Evolutionary conservation across 2,329 filamentous ascomycete genomes (phyloP).

Genomic region (Monosporascus sp.): DNA sequence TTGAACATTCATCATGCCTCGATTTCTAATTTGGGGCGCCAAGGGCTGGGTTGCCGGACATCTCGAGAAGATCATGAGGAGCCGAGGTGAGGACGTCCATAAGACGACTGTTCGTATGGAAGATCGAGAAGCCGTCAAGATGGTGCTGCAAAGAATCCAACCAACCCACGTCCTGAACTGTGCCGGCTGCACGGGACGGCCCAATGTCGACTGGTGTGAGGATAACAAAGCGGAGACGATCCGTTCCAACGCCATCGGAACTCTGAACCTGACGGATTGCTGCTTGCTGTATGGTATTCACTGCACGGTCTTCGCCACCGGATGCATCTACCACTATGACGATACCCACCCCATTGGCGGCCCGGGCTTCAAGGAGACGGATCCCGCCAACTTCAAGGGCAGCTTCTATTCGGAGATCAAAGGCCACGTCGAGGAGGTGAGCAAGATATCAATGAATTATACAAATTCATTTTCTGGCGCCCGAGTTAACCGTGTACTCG

Average conservation of each 20-base stretch:
- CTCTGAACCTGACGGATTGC: slow-evolving; percentile 57
- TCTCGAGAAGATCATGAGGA: slow-evolving; percentile 52
- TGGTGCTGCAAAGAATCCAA: slow-evolving; percentile 52
- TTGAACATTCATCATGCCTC: slow-evolving; percentile 13
- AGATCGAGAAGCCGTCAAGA: slow-evolving; percentile 50
- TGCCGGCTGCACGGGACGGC: slow-evolving; percentile 60
- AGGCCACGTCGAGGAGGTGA: slow-evolving; percentile 58
- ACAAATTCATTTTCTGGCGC: background rate
- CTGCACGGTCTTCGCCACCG: slow-evolving; percentile 61
- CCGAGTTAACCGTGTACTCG: slow-evolving; percentile 3
- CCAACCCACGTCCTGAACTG: slow-evolving; percentile 64
- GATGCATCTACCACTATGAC: slow-evolving; percentile 63
- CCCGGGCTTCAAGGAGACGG: slow-evolving; percentile 55
- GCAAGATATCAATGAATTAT: slow-evolving; percentile 11
- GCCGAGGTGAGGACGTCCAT: slow-evolving; percentile 55
- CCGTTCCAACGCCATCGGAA: slow-evolving; percentile 62
- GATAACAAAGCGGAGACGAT: slow-evolving; percentile 64
- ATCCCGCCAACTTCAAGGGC: slow-evolving; percentile 59
- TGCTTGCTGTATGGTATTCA: slow-evolving; percentile 56
- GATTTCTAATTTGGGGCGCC: slow-evolving; percentile 61
- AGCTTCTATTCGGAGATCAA: slow-evolving; percentile 67
- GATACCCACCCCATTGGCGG: slow-evolving; percentile 55
- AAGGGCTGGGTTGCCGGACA: slow-evolving; percentile 60
- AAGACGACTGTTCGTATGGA: slow-evolving; percentile 62
- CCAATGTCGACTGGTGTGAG: slow-evolving; percentile 69